Base-by-base conservation (phyloP, 768 basidiomycete species). In the Tulasnella sp. region DNA sequence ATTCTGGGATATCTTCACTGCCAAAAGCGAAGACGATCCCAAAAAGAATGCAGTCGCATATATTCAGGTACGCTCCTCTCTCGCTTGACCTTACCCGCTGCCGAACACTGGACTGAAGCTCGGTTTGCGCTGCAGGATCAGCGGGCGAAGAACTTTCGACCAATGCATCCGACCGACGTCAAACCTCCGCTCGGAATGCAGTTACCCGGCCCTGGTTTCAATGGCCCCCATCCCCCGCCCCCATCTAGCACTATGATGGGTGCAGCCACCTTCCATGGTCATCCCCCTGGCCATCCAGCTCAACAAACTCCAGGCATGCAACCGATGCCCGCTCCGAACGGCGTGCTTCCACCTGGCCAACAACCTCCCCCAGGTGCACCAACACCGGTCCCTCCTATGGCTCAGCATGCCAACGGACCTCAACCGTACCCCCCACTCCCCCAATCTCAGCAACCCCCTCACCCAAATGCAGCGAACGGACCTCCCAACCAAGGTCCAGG, bases 1-100 rank as follows among this genome's bases (percentile, higher is more conserved):
- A 26, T 74, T 74, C 40, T 74, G 74, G 74, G 74, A 74, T 16
- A 67, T 74, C 42, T 74, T 67, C 37, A 67, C 41, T 2, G 73
- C 73, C 29, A 72, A 72, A 26, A 62, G 35, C 29, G 62, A 44
- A 29, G 70, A 72, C 26, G 59, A 36, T 37, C 32, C 62, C n/a
- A 63, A 40, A 22, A 59, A 39, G 37, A 59, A 72, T 40, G 70
- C 70, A 22, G 32, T 59, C 11, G 44, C 70, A 19, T 72, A 63
- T 64, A 62, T 63, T 37, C 41, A 36, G 73, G 62, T 63, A 32
- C 8, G 62, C 22, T 44, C n/a, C 32, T 9, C 14, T 32, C 14
- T 64, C n/a, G 34, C 34, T 39, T 64, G 12, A 22, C 47, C n/a
- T 6, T 19, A 9, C 8, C 26, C 19, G 47, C 16, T 26, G 19